Conservation (phyloP, 2,329 filamentous ascomycete species). For the Colletotrichum tropicale region DNA sequence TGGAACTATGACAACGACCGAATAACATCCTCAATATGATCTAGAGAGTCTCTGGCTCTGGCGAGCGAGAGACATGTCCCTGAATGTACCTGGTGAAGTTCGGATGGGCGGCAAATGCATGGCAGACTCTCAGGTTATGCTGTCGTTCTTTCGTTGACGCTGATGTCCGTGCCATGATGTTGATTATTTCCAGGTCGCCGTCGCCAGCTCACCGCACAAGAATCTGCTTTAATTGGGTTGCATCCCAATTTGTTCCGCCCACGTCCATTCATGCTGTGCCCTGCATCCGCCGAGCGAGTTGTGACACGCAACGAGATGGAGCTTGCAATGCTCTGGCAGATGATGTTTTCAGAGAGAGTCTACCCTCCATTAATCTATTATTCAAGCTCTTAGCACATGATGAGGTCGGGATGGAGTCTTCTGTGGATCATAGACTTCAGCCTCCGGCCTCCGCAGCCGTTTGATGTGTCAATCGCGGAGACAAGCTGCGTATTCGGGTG, state of each 20-base stretch:
- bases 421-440: neutral
- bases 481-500: neutral
- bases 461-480: neutral
- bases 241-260: neutral
- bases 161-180: neutral
- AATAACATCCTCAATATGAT: neutral
- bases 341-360: neutral
- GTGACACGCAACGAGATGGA: neutral
- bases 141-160: neutral
- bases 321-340: neutral
- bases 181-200: neutral
- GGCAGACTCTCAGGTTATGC: neutral
- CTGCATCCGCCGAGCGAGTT: neutral
- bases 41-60: neutral
- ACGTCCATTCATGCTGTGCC: neutral
- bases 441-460: neutral
- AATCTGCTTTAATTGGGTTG: neutral
- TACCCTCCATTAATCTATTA: neutral
- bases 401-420: neutral
- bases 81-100: neutral
- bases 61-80: neutral
- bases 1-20: neutral
- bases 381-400: neutral
- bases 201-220: neutral
- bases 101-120: neutral